Conservation (phyloP, 805 yeast genomes). For the Candida methanosorbosa region DNA sequence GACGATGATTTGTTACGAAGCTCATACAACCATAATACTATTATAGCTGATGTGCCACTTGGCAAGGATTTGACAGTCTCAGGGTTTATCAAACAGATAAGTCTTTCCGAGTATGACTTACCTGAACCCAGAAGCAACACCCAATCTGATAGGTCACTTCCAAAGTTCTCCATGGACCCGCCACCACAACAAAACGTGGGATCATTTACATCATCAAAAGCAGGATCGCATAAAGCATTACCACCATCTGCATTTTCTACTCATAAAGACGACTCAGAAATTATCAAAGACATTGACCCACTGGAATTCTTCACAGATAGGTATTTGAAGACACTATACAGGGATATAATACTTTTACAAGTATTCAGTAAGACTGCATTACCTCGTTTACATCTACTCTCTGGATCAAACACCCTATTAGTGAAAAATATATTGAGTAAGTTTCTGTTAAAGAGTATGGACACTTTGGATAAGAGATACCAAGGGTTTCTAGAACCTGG, state of each 20-base stretch:
- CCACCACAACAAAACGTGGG: too few species aligned
- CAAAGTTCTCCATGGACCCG: not conserved
- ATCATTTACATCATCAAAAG: too few species aligned
- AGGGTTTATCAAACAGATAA: too few species aligned
- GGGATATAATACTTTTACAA: constrained; percentile 16
- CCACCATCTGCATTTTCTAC: not conserved
- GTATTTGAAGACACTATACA: constrained; percentile 20
- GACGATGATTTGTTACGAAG: too few species aligned
- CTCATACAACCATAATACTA: too few species aligned
- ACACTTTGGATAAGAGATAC: constrained; percentile 13
- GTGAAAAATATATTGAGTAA: constrained; percentile 11
- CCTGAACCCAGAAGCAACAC: too few species aligned
- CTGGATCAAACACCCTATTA: constrained; percentile 14
- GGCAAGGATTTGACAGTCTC: too few species aligned
- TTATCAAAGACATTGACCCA: constrained; percentile 15
- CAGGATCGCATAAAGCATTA: too few species aligned
- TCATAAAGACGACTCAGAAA: not conserved
- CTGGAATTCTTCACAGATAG: constrained; percentile 16
- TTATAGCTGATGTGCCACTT: too few species aligned
- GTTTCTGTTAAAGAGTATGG: constrained; percentile 11
- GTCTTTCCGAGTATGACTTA: too few species aligned
- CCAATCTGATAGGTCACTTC: too few species aligned
- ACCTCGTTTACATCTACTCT: constrained; percentile 18
- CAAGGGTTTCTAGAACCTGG: too few species aligned
- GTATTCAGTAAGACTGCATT: constrained; percentile 23